Evolutionary conservation across 257 asterid species (phyloP).

Genomic region (Linaria vulgaris): DNA sequence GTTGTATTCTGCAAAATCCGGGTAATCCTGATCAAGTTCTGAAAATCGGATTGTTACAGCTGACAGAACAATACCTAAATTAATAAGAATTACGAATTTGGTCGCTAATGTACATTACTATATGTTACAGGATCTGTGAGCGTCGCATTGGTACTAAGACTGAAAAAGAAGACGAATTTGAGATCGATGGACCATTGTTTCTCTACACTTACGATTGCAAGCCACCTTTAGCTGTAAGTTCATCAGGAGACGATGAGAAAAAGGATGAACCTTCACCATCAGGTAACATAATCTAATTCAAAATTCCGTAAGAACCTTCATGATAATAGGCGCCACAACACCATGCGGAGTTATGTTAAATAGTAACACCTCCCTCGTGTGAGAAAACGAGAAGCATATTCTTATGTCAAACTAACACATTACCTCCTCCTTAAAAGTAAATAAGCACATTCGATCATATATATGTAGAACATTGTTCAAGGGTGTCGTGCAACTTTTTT

Average conservation of each 20-base stretch:
- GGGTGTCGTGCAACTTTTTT: too few relatives aligned
- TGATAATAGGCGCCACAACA: too few relatives aligned
- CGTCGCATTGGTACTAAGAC: conserved; percentile 19
- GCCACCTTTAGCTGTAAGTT: conserved; percentile 30
- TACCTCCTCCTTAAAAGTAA: too few relatives aligned
- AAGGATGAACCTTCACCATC: conserved; percentile 23
- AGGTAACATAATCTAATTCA: conserved; percentile 27
- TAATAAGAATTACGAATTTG: neutral
- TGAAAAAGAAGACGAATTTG: conserved; percentile 25
- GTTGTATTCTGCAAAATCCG: conserved; percentile 17
- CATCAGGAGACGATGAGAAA: conserved; percentile 17
- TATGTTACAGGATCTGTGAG: conserved; percentile 17
- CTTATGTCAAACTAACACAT: too few relatives aligned
- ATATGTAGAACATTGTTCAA: too few relatives aligned
- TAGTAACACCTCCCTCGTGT: too few relatives aligned
- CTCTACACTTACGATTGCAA: conserved; percentile 35
- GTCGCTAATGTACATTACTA: too few relatives aligned
- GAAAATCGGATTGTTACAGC: neutral
- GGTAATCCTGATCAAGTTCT: conserved; percentile 26
- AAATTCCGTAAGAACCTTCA: too few relatives aligned
- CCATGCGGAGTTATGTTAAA: too few relatives aligned
- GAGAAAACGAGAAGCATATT: too few relatives aligned
- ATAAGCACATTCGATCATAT: too few relatives aligned
- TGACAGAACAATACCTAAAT: too few relatives aligned
- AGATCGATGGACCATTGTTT: conserved; percentile 50